phyloP scores from a whole-genome alignment of 2,329 filamentous ascomycete species.

The Alternaria sp. region DNA sequence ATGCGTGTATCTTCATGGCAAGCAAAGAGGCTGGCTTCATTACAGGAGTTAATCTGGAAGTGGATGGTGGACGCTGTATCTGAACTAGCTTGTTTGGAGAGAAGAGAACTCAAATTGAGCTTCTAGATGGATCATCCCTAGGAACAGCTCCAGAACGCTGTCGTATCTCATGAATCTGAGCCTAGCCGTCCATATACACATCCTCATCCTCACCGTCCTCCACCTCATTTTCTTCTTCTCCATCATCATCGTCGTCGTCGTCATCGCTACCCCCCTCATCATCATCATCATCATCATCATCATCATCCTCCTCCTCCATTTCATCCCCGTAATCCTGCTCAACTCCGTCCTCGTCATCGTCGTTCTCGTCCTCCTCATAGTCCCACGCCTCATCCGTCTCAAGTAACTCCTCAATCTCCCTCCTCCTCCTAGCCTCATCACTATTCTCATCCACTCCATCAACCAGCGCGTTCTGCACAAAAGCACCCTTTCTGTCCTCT shows the following conservation, averaged over 20 bases:
- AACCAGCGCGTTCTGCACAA: not conserved
- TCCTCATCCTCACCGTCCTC: not conserved
- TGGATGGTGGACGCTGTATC: slow-evolving; percentile 49
- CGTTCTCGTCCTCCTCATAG: not conserved
- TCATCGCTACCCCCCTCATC: not conserved
- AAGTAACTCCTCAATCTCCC: slow-evolving; percentile 28
- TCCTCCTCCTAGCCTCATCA: slow-evolving; percentile 17
- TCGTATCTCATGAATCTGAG: not conserved
- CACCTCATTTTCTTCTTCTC: not conserved
- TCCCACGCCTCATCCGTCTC: slow-evolving; percentile 19
- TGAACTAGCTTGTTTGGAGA: slow-evolving; percentile 10
- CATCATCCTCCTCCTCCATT: not conserved
- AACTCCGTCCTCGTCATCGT: not conserved
- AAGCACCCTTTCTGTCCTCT: slow-evolving; percentile 27
- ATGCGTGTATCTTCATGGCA: slow-evolving; percentile 63
- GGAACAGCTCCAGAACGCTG: not conserved
- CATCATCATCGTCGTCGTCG: slow-evolving; percentile 13
- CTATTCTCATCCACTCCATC: slow-evolving; percentile 6
- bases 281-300: not conserved
- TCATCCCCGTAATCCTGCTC: not conserved
- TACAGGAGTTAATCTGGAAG: slow-evolving; percentile 58
- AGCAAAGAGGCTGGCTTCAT: slow-evolving; percentile 66
- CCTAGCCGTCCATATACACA: not conserved
- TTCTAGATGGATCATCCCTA: not conserved
- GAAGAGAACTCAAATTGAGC: not conserved